Evolutionary conservation across 1,139 yeast species (phyloP).

Genomic region (Zygosaccharomyces sapae): DNA sequence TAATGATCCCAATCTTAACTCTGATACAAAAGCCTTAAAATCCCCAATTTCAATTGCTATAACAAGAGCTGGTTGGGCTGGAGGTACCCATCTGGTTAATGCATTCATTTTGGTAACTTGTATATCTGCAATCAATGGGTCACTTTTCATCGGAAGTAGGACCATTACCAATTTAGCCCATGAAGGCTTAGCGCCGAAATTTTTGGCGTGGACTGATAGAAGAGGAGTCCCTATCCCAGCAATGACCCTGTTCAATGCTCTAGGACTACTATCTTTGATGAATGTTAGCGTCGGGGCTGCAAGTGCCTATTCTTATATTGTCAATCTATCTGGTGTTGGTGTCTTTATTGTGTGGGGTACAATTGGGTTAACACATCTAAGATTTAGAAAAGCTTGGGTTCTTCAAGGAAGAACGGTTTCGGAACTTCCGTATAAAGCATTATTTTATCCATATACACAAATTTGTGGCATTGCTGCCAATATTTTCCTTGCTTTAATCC

Average conservation of each 20-base stretch:
- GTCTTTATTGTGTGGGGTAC: conserved; percentile 53
- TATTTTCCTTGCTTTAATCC: conserved; percentile 54
- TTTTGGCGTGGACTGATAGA: conserved; percentile 39
- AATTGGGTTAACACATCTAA: conserved; percentile 43
- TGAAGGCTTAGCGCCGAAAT: conserved; percentile 43
- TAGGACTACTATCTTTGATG: conserved; percentile 51
- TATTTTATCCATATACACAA: conserved; percentile 52
- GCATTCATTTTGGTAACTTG: conserved; percentile 63
- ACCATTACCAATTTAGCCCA: conserved; percentile 43
- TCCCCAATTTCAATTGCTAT: conserved; percentile 66
- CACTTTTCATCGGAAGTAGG: conserved; percentile 39
- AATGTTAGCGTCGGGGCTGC: conserved; percentile 52
- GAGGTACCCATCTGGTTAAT: conserved; percentile 63
- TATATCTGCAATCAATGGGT: conserved; percentile 43
- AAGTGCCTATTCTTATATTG: conserved; percentile 50
- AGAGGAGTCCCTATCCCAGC: conserved; percentile 44
- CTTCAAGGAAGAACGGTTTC: conserved; percentile 45
- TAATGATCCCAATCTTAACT: conserved; percentile 47
- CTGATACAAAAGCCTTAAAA: conserved; percentile 44
- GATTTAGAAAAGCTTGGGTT: conserved; percentile 51
- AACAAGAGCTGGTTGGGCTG: conserved; percentile 56
- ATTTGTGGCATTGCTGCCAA: conserved; percentile 50
- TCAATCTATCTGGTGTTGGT: conserved; percentile 52
- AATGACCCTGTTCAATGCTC: conserved; percentile 45
- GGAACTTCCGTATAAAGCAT: conserved; percentile 53